These are phyloP conservation scores for Psophocarpus tetragonolobus DNA, from an alignment of 306 rosid species.

Conservation along the genomic window DNA sequence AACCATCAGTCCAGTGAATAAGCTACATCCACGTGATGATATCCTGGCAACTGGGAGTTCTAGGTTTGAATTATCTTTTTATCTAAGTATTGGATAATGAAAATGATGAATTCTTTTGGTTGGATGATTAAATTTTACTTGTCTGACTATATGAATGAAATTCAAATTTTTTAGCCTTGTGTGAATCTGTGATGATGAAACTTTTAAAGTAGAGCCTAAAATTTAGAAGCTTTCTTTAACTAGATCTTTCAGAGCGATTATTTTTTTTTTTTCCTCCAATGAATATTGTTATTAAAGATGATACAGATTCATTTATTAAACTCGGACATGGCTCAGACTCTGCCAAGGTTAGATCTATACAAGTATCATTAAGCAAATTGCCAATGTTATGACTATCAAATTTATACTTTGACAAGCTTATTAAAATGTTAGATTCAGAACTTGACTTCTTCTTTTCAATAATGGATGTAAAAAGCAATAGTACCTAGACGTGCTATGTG, in stretches of 20 bases:
- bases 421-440: neutral
- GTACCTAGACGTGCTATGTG: neutral
- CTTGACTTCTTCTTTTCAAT: neutral
- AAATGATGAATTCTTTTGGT: neutral
- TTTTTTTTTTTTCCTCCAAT: neutral
- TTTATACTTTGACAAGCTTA: neutral
- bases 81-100: neutral
- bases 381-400: neutral
- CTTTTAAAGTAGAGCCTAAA: neutral
- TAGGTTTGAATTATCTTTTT: conserved; percentile 52
- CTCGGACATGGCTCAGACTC: neutral
- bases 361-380: neutral
- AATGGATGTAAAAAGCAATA: neutral
- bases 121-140: neutral
- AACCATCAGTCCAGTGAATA: conserved; percentile 89
- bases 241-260: neutral
- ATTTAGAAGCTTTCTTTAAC: neutral
- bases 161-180: neutral
- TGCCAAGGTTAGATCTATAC: neutral
- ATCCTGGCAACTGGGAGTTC: conserved; percentile 91
- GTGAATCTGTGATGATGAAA: neutral
- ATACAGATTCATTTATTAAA: neutral
- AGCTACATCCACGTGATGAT: conserved; percentile 87
- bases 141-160: neutral
- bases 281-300: neutral